Conservation (phyloP, 768 basidiomycete genomes). For the Tylopilus balloui region DNA sequence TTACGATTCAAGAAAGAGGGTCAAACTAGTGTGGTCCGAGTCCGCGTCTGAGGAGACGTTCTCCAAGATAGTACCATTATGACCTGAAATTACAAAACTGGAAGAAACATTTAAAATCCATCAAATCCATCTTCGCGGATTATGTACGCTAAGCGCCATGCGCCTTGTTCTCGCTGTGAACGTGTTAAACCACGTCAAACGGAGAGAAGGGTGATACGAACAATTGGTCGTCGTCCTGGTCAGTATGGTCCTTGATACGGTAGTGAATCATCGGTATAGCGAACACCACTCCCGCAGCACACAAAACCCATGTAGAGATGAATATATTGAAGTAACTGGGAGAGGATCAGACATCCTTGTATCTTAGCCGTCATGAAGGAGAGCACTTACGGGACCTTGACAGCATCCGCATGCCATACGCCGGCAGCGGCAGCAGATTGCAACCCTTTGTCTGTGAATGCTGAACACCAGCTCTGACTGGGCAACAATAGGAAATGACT, state of each 20-base stretch:
- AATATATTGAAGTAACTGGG: conserved; percentile 63
- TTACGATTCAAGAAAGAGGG: background rate
- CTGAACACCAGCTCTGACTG: background rate
- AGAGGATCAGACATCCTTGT: background rate
- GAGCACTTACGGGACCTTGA: conserved; percentile 51
- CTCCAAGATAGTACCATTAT: background rate
- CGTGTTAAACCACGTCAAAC: background rate
- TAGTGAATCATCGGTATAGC: conserved; percentile 72
- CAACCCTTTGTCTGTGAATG: conserved; percentile 57
- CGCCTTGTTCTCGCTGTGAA: conserved; percentile 13
- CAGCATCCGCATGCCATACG: conserved; percentile 66
- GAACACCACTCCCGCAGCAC: conserved; percentile 58
- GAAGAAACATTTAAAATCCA: background rate
- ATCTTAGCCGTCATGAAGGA: background rate
- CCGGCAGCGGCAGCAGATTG: conserved; percentile 76
- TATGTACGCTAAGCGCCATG: background rate
- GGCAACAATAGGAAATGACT: conserved; percentile 26
- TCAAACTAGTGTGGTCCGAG: background rate
- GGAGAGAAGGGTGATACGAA: conserved; percentile 23
- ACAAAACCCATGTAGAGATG: conserved; percentile 68
- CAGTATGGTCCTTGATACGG: conserved; percentile 60
- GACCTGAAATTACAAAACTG: background rate
- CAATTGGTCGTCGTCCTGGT: conserved; percentile 49
- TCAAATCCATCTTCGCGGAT: background rate
- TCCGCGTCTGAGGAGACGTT: background rate